Conservation (phyloP, 1,139 yeast species). For the Debaryomyces sp. region DNA sequence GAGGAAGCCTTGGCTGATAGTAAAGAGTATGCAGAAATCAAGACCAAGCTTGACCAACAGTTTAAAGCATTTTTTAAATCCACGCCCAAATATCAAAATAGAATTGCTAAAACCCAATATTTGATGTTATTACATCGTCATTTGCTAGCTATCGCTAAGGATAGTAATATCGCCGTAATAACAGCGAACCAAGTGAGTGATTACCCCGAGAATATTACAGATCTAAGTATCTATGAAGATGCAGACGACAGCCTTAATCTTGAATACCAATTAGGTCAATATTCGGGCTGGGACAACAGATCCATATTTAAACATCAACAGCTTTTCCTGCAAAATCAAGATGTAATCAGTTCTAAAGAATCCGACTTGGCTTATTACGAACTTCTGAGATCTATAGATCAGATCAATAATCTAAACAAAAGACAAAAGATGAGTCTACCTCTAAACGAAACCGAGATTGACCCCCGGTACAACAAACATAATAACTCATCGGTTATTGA, state of each 20-base stretch:
- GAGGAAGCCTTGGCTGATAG: conserved; percentile 20
- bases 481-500: not conserved
- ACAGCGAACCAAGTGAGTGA: conserved; percentile 84
- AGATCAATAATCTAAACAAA: conserved; percentile 9
- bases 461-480: conserved; percentile 12
- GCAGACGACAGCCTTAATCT: conserved; percentile 36
- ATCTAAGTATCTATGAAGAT: conserved; percentile 17
- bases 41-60: conserved; percentile 30
- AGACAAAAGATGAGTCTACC: conserved; percentile 9
- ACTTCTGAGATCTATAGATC: conserved; percentile 13
- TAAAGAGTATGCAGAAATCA: conserved; percentile 21
- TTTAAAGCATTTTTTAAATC: conserved; percentile 31
- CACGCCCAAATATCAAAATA: conserved; percentile 27
- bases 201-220: conserved; percentile 30
- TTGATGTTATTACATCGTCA: conserved; percentile 48
- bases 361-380: conserved; percentile 14
- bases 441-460: conserved; percentile 7
- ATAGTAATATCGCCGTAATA: conserved; percentile 60
- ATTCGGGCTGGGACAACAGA: conserved; percentile 71
- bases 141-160: conserved; percentile 52
- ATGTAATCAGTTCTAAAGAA: conserved; percentile 11
- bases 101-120: conserved; percentile 43
- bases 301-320: conserved; percentile 26
- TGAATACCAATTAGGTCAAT: conserved; percentile 73
- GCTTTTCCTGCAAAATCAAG: not conserved